Evolutionary conservation across 306 rosid species (phyloP).

Genomic region (Lagenaria siceraria): DNA sequence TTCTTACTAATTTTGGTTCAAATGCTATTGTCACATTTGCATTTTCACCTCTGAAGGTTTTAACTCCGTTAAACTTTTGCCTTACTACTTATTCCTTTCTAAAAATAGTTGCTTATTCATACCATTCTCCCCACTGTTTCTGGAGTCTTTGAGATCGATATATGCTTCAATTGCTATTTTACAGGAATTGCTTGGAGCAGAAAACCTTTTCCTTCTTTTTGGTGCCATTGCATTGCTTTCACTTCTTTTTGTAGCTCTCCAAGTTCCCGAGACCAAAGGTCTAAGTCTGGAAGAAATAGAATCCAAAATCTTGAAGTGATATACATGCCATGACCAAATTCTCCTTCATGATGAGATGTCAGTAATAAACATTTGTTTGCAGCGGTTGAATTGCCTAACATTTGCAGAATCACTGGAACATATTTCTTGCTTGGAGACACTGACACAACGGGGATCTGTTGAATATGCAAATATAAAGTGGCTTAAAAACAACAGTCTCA

Average conservation of each 20-base stretch:
- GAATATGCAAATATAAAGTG: neutral
- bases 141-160: constrained; percentile 3
- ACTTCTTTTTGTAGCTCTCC: constrained; percentile 46
- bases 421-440: neutral
- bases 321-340: neutral
- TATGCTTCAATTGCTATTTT: neutral
- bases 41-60: constrained; percentile 77
- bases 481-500: neutral
- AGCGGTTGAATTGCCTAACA: neutral
- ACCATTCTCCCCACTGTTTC: constrained; percentile 8
- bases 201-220: constrained; percentile 84
- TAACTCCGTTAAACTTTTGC: neutral
- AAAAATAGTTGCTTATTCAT: neutral
- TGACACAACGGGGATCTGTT: neutral
- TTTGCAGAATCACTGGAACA: neutral
- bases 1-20: constrained; percentile 86
- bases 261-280: constrained; percentile 93
- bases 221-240: constrained; percentile 64
- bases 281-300: constrained; percentile 90
- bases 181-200: constrained; percentile 91
- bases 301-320: constrained; percentile 70
- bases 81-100: neutral
- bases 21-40: constrained; percentile 88
- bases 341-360: neutral
- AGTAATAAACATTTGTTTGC: neutral